phyloP scores from a whole-genome alignment of 2,329 filamentous ascomycete species.

The Aspergillaceae sp. region DNA sequence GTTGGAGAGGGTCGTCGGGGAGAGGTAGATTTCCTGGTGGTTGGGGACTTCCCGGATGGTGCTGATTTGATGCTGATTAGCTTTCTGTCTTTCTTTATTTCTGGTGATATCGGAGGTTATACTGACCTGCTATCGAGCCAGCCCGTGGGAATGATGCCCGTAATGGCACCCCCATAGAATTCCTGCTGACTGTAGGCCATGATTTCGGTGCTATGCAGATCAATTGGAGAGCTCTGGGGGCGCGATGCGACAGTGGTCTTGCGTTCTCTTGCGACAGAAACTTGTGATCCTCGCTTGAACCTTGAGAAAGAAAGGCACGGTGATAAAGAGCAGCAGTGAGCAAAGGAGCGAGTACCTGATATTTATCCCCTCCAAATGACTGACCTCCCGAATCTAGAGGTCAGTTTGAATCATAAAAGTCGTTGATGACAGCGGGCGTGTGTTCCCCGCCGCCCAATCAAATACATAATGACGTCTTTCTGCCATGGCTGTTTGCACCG shows the following conservation, averaged over 20 bases:
- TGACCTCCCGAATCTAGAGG: background rate
- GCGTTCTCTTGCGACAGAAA: background rate
- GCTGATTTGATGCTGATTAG: constrained; percentile 14
- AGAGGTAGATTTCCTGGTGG: constrained; percentile 88
- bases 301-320: background rate
- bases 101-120: background rate
- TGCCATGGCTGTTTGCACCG: background rate
- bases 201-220: background rate
- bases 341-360: background rate
- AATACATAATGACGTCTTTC: constrained; percentile 7
- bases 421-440: constrained; percentile 6
- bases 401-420: background rate
- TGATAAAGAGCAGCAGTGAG: too few species aligned
- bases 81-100: background rate
- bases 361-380: too few species aligned
- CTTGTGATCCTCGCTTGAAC: too few species aligned
- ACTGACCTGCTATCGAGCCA: constrained; percentile 32
- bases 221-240: background rate
- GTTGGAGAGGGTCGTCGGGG: constrained; percentile 71
- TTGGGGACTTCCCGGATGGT: constrained; percentile 32
- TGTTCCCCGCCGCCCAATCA: constrained; percentile 16
- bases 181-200: constrained; percentile 21
- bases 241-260: background rate
- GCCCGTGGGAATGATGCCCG: constrained; percentile 22
- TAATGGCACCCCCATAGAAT: constrained; percentile 30